Evolutionary conservation across 148 eudicot species (phyloP), one percentile per base, ranked within the genome.

Genomic region (Amaranthus hypochondriacus): DNA sequence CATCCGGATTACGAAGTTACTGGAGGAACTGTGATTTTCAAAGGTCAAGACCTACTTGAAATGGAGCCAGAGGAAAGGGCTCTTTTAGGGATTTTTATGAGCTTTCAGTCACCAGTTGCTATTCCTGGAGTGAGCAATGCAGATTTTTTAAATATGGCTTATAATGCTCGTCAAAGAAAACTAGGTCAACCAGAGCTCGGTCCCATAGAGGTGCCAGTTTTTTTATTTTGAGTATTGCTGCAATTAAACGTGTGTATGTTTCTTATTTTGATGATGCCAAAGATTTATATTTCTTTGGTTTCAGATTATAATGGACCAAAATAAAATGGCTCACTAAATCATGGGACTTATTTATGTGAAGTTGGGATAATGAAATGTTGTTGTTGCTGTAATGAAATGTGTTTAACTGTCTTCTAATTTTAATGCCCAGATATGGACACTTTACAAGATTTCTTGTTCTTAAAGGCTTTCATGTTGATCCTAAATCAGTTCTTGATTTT

Each of bases 1-100:
- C 99, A 96, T 87, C 96, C 96, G 52, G 99, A 96, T 81, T 96
- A 90, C 85, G 96, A 89, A 84, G 87, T 96, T 69, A 92, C 96
- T 3, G 96, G 90, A 73, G 99, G 99, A 70, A 87, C 81, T 68
- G 77, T 86, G 69, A 73, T 81, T 47, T 96, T 86, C 59, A 96
- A 96, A 85, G 99, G 97, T 53, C 90, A 90, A 80, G 82, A 96
- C 76, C 70, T 96, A 77, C 96, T 96, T 73, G 96, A 96, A 73
- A 96, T 92, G 99, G 96, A 85, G 53, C 92, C 97, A 56, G 96
- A 96, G 78, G 96, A 92, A 82, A 90, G 99, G 76, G 86, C 99
- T 83, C 84, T 87, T 70, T 90, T 96, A 76, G 99, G 99, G 52
- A 76, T 96, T 39, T 96, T 96, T 76, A 82, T 96, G 96, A 96